These are phyloP conservation scores for Aspergillus fumigatiaffinis DNA, from an alignment of 2,329 filamentous ascomycete genomes.

Conservation along the genomic window DNA sequence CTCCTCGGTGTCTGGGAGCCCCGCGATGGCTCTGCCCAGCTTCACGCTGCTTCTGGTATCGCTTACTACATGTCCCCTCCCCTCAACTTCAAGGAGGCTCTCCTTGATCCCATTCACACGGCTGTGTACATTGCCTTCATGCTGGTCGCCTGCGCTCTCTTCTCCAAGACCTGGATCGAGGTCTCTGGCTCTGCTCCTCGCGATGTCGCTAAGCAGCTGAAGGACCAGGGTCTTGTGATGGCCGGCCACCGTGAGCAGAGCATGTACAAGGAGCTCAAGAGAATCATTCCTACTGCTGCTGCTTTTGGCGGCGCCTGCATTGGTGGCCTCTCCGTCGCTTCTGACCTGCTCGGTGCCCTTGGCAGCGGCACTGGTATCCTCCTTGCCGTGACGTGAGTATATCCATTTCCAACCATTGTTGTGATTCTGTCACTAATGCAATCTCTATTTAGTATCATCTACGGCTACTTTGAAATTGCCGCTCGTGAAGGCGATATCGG, in stretches of 20 bases:
- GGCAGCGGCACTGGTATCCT: slow-evolving; percentile 97
- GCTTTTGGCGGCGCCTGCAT: slow-evolving; percentile 99
- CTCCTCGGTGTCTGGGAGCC: slow-evolving; percentile 98
- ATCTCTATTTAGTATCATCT: slow-evolving; percentile 73
- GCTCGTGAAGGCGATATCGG: slow-evolving; percentile 95
- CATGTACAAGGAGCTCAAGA: slow-evolving; percentile 99
- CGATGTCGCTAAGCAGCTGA: slow-evolving; percentile 98
- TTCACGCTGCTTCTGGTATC: slow-evolving; percentile 86
- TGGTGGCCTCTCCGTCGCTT: slow-evolving; percentile 91
- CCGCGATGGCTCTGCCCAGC: slow-evolving; percentile 87
- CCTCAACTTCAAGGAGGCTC: slow-evolving; percentile 93
- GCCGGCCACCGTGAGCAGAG: slow-evolving; percentile 98
- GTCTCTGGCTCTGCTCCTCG: slow-evolving; percentile 96
- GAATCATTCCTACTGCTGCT: slow-evolving; percentile 95
- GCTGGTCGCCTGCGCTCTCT: slow-evolving; percentile 94
- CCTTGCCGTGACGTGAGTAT: slow-evolving; percentile 91
- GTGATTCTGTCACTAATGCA: slow-evolving; percentile 15
- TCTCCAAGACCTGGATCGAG: slow-evolving; percentile 99
- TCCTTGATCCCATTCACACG: slow-evolving; percentile 95
- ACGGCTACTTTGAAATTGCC: slow-evolving; percentile 98
- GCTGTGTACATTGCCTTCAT: slow-evolving; percentile 95
- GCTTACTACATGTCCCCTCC: slow-evolving; percentile 99
- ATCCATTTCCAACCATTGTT: neutral
- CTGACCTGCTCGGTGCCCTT: slow-evolving; percentile 91
- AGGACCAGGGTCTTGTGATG: slow-evolving; percentile 99